phyloP scores from a whole-genome alignment of 2,329 filamentous ascomycete genomes.

The Phoma sp. region DNA sequence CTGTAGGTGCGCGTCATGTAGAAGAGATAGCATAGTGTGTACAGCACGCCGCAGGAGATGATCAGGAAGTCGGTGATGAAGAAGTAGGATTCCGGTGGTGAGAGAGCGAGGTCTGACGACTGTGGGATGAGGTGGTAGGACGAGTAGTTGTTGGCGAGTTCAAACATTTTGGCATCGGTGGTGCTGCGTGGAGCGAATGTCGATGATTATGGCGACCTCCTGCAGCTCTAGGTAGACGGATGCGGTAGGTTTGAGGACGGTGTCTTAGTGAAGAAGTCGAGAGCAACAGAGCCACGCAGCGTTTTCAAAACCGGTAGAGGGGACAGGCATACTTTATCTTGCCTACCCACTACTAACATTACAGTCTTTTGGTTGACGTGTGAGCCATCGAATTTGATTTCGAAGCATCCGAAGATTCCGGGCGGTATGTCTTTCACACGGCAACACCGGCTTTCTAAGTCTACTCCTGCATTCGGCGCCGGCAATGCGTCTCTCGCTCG shows the following conservation, averaged over 20 bases:
- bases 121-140: conserved; percentile 59
- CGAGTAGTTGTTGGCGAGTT: conserved; percentile 39
- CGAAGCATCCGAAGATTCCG: conserved; percentile 35
- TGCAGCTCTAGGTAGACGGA: background rate
- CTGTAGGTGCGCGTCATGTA: conserved; percentile 47
- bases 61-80: conserved; percentile 51
- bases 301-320: background rate
- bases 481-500: background rate
- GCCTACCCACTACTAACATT: background rate
- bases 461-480: background rate
- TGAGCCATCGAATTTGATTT: conserved; percentile 3
- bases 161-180: conserved; percentile 31
- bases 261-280: background rate
- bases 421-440: conserved; percentile 1
- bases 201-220: too few relatives aligned
- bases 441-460: conserved; percentile 2
- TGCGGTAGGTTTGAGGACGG: background rate
- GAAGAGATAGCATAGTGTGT: conserved; percentile 51
- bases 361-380: conserved; percentile 11
- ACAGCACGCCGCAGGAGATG: conserved; percentile 48
- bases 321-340: background rate
- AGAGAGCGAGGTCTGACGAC: conserved; percentile 53
- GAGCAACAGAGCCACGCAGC: background rate
- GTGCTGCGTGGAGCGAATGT: too few relatives aligned
- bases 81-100: conserved; percentile 49